Evolutionary conservation across 306 rosid species (phyloP).

Genomic region (Mimosa pudica): DNA sequence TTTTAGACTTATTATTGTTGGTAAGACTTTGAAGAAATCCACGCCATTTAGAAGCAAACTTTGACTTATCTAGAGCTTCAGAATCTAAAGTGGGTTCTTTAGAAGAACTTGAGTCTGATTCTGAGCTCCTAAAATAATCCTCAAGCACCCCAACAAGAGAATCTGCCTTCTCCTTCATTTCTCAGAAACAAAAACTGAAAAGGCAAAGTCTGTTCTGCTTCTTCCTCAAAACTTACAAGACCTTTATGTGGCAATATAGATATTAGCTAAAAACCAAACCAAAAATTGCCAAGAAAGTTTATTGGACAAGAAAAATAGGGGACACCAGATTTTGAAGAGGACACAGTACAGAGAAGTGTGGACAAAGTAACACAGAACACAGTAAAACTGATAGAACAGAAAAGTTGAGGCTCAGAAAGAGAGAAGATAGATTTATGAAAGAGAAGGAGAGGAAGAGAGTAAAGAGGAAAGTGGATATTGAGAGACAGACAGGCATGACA

Average conservation of each 20-base stretch:
- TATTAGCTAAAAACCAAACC: not conserved
- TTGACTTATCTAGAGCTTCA: conserved; percentile 38
- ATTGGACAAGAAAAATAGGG: conserved; percentile 25
- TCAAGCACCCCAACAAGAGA: conserved; percentile 78
- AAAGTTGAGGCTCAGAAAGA: not conserved
- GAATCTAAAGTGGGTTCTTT: conserved; percentile 42
- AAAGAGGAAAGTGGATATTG: not conserved
- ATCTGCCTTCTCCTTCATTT: conserved; percentile 63
- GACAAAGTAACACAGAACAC: not conserved
- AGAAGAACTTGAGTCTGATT: conserved; percentile 60
- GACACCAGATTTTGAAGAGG: conserved; percentile 1
- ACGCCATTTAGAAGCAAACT: conserved; percentile 48
- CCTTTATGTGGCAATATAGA: not conserved
- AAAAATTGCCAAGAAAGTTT: not conserved
- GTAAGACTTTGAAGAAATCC: conserved; percentile 53
- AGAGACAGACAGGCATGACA: not conserved
- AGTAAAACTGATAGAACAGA: not conserved
- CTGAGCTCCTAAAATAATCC: conserved; percentile 70
- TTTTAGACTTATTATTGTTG: conserved; percentile 47
- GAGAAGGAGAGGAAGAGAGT: not conserved
- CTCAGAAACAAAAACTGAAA: not conserved
- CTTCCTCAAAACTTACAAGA: conserved; percentile 10
- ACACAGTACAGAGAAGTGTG: not conserved
- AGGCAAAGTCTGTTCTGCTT: not conserved
- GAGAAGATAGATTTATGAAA: conserved; percentile 3